A percentile compares a stretch with the other conserved stretches of the same genome.
phyloP scores from a whole-genome alignment of 106 monocot species.

The Ottelia alismoides region DNA sequence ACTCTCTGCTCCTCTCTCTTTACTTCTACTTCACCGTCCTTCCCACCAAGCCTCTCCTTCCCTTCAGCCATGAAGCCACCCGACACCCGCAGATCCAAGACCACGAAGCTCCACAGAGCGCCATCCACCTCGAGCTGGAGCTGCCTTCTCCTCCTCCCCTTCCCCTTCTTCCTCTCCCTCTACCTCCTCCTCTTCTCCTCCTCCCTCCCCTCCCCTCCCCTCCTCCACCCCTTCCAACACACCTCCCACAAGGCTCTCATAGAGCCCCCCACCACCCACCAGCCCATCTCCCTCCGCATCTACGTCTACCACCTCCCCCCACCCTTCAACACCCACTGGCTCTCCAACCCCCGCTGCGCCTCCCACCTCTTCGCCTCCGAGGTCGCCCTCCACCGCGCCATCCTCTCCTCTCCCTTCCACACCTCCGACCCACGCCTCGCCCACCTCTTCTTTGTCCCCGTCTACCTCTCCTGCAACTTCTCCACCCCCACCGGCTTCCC shows the following conservation, averaged over 20 bases:
- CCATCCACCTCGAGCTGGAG: neutral
- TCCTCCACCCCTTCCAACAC: neutral
- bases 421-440: conserved; percentile 37
- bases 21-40: too few relatives aligned
- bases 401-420: conserved; percentile 28
- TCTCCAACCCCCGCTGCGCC: conserved; percentile 46
- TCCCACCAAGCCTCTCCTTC: too few relatives aligned
- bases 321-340: conserved; percentile 38
- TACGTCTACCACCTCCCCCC: conserved; percentile 83
- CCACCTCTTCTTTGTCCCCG: conserved; percentile 83
- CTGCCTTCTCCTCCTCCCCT: too few relatives aligned
- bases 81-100: too few relatives aligned
- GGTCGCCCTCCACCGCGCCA: conserved; percentile 75
- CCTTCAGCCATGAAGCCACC: too few relatives aligned
- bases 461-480: conserved; percentile 98
- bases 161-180: neutral
- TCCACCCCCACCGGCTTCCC: conserved; percentile 78
- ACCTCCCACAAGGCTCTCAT: neutral
- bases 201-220: neutral
- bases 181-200: too few relatives aligned
- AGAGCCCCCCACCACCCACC: neutral
- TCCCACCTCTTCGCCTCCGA: conserved; percentile 85
- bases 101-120: too few relatives aligned
- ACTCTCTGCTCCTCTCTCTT: too few relatives aligned
- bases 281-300: conserved; percentile 21